phyloP scores from a whole-genome alignment of 345 rosid genomes.

The Anastatica hierochuntica region DNA sequence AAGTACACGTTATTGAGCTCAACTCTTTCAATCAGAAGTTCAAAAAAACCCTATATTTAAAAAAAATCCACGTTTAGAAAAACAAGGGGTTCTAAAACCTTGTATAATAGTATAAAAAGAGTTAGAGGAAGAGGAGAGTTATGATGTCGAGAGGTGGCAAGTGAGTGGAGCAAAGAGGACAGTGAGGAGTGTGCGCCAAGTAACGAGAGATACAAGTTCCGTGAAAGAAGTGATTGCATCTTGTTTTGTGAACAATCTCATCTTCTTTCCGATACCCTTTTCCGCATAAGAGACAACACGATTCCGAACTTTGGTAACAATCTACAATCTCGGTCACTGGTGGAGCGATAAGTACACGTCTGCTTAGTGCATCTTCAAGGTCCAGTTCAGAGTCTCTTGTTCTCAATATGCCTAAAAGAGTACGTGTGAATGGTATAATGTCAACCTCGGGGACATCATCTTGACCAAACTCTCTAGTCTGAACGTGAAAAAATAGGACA shows the following conservation, averaged over 20 bases:
- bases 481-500: constrained; percentile 5
- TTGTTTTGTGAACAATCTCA: constrained; percentile 8
- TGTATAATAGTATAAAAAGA: too few species aligned
- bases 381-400: background rate
- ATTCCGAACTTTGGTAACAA: background rate
- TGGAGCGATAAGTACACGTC: background rate
- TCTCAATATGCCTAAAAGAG: background rate
- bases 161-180: background rate
- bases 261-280: constrained; percentile 1
- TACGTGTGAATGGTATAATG: background rate
- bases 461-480: background rate
- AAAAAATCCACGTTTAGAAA: too few species aligned
- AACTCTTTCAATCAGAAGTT: too few species aligned
- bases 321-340: background rate
- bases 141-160: constrained; percentile 6
- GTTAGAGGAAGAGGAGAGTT: background rate
- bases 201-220: background rate
- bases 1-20: too few species aligned
- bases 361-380: background rate
- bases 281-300: background rate
- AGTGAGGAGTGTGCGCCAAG: background rate
- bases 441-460: background rate
- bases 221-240: constrained; percentile 18
- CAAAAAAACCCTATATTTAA: too few species aligned
- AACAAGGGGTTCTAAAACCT: too few species aligned